Percentiles rank a stretch among this genome's conserved stretches.
These are phyloP conservation scores for Coemansia asiatica DNA, from an alignment of 192 early-diverging fungal species.

Conservation along the genomic window DNA sequence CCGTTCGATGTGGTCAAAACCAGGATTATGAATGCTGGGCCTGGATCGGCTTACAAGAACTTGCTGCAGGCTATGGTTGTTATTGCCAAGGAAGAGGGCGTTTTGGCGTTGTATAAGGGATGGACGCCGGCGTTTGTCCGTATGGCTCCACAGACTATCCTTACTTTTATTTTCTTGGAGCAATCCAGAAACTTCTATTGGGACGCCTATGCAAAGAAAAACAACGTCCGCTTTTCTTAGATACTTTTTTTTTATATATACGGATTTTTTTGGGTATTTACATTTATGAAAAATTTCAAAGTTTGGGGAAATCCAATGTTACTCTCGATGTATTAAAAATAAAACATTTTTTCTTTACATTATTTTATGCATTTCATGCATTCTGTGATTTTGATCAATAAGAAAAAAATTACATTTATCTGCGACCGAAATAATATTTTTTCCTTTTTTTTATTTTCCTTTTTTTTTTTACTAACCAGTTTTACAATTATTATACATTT, in stretches of 20 bases:
- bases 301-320: neutral
- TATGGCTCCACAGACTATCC: constrained; percentile 80
- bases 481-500: too few relatives aligned
- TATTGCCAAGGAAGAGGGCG: constrained; percentile 69
- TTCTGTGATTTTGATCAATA: neutral
- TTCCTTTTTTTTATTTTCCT: neutral
- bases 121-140: constrained; percentile 82
- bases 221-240: constrained; percentile 41
- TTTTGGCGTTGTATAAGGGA: constrained; percentile 74
- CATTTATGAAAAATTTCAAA: neutral
- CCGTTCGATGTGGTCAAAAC: constrained; percentile 85
- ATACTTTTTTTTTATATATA: neutral
- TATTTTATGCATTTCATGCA: neutral
- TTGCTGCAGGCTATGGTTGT: constrained; percentile 50
- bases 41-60: constrained; percentile 35
- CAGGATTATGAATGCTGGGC: constrained; percentile 75
- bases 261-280: constrained; percentile 9
- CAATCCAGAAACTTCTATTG: constrained; percentile 62
- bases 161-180: constrained; percentile 82
- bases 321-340: too few relatives aligned
- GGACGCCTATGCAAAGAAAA: constrained; percentile 20
- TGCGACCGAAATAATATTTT: too few relatives aligned
- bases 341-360: neutral
- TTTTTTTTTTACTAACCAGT: neutral
- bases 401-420: too few relatives aligned